Percentiles rank a stretch among this genome's conserved stretches.
These are phyloP conservation scores for Phaffia rhodozyma DNA, from an alignment of 1,284 basidiomycete species.

Conservation along the genomic window DNA sequence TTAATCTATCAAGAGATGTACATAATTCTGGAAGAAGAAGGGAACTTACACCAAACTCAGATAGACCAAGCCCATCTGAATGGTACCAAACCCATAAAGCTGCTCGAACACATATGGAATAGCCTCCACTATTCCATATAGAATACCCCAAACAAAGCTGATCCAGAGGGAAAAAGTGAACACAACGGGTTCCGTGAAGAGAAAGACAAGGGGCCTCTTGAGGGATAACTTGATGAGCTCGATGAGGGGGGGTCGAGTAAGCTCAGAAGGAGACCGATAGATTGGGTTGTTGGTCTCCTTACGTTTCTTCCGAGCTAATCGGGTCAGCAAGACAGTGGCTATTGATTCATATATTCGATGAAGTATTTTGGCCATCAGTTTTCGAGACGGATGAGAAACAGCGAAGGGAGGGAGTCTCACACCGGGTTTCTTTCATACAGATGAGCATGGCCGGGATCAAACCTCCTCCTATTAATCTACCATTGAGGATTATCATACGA, in stretches of 20 bases:
- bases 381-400: too few relatives aligned
- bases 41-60: conserved; percentile 45
- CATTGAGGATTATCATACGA: conserved; percentile 60
- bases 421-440: conserved; percentile 32
- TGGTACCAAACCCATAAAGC: conserved; percentile 54
- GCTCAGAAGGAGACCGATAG: conserved; percentile 35
- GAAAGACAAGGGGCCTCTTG: conserved; percentile 39
- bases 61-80: conserved; percentile 53
- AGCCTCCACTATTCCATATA: conserved; percentile 53
- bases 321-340: conserved; percentile 29
- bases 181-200: conserved; percentile 64
- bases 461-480: conserved; percentile 25
- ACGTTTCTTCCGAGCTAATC: conserved; percentile 27
- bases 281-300: conserved; percentile 27
- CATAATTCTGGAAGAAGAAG: background rate
- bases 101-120: conserved; percentile 48
- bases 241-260: conserved; percentile 26
- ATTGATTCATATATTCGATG: too few relatives aligned
- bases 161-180: conserved; percentile 61
- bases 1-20: too few relatives aligned
- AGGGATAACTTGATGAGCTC: conserved; percentile 24
- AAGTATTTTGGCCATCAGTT: too few relatives aligned
- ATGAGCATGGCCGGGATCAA: conserved; percentile 28
- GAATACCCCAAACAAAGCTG: conserved; percentile 59
- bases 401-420: background rate